These are phyloP conservation scores for Piper betle DNA, from an alignment of 164 flowering plant genomes.

Conservation along the genomic window DNA sequence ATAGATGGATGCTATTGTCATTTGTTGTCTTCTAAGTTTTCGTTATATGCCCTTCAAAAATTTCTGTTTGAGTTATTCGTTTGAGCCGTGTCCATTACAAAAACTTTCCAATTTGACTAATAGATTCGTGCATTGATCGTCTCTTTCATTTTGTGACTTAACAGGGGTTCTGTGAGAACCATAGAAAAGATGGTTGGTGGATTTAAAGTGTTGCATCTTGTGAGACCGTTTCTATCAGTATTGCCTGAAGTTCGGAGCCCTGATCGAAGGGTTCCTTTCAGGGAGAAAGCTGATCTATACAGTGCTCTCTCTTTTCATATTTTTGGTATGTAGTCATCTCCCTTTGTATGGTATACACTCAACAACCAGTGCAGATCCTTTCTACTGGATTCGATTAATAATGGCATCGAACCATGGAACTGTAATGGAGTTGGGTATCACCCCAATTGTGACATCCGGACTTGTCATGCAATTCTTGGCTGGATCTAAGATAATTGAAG, in stretches of 20 bases:
- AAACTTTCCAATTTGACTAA: too few species aligned
- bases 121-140: too few species aligned
- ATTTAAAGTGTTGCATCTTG: conserved; percentile 39
- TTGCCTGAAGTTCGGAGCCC: conserved; percentile 42
- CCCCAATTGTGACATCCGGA: conserved; percentile 19
- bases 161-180: too few species aligned
- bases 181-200: background rate
- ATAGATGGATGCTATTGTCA: too few species aligned
- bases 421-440: too few species aligned
- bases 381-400: conserved; percentile 52
- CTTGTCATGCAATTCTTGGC: conserved; percentile 46
- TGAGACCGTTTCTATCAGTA: conserved; percentile 34
- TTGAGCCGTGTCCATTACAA: too few species aligned
- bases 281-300: conserved; percentile 45
- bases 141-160: too few species aligned
- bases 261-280: conserved; percentile 36
- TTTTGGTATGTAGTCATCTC: conserved; percentile 45
- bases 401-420: conserved; percentile 50
- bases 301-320: conserved; percentile 39
- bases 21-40: too few species aligned
- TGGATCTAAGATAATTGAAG: conserved; percentile 8
- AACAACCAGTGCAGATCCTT: conserved; percentile 43
- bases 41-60: too few species aligned
- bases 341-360: conserved; percentile 51
- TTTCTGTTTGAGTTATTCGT: too few species aligned